phyloP scores from a whole-genome alignment of 140 eudicot genomes.

The Stevia rebaudiana region DNA sequence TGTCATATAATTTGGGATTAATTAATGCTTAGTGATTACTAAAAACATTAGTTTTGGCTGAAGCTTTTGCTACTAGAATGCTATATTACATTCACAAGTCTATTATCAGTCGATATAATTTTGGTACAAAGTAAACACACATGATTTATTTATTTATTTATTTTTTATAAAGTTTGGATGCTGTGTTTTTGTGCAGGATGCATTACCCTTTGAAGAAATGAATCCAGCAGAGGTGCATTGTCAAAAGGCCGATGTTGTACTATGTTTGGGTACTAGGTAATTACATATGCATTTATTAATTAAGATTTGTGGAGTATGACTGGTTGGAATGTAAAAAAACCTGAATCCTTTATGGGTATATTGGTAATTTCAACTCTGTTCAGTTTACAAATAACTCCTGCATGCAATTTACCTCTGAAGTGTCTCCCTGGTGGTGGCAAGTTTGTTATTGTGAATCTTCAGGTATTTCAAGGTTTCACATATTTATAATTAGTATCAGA shows the following conservation, averaged over 20 bases:
- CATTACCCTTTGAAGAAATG: slow-evolving; percentile 76
- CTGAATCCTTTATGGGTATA: not conserved
- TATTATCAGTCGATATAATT: not conserved
- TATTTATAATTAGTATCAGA: not conserved
- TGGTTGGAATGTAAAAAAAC: slow-evolving; percentile 9
- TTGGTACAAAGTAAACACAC: not conserved
- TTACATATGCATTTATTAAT: slow-evolving; percentile 11
- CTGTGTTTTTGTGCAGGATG: slow-evolving; percentile 48
- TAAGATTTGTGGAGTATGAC: slow-evolving; percentile 4
- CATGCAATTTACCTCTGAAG: slow-evolving; percentile 80
- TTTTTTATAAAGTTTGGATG: not conserved
- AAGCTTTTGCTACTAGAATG: slow-evolving; percentile 4
- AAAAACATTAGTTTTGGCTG: not conserved
- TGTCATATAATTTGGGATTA: not conserved
- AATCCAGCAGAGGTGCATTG: slow-evolving; percentile 81
- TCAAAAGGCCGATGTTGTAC: slow-evolving; percentile 71
- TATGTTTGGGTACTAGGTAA: slow-evolving; percentile 85
- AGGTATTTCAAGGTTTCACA: slow-evolving; percentile 38
- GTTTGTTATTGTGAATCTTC: slow-evolving; percentile 82
- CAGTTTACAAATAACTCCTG: slow-evolving; percentile 90
- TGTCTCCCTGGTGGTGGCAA: slow-evolving; percentile 73
- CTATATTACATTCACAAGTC: not conserved
- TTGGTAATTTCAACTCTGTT: slow-evolving; percentile 24
- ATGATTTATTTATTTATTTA: too few species aligned
- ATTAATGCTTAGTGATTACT: not conserved